These are phyloP conservation scores for Marasmius tenuissimus DNA, from an alignment of 1,284 basidiomycete species.

Conservation along the genomic window DNA sequence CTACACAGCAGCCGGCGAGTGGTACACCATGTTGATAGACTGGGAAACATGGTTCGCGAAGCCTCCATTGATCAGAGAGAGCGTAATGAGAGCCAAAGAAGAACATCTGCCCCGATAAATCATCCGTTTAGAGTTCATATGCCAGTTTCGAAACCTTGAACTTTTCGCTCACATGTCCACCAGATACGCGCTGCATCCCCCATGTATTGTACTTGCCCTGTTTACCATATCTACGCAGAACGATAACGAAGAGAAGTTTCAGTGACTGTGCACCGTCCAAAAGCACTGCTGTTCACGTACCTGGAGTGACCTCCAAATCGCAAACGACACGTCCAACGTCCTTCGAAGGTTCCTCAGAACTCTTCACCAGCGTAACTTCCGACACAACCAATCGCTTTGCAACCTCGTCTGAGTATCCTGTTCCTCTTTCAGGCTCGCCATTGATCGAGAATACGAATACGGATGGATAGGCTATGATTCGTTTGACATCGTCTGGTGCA, in stretches of 20 bases:
- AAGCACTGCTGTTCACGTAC: constrained; percentile 24
- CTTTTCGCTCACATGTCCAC: constrained; percentile 43
- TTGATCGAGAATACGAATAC: background rate
- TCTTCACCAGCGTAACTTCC: constrained; percentile 39
- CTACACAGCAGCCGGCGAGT: constrained; percentile 35
- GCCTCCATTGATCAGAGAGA: constrained; percentile 23
- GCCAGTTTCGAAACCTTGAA: background rate
- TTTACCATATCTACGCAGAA: constrained; percentile 47
- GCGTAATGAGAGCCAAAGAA: constrained; percentile 26
- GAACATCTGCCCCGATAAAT: constrained; percentile 27
- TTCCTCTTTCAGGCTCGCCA: background rate
- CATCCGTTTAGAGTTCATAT: background rate
- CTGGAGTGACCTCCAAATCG: constrained; percentile 45
- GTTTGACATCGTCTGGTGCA: constrained; percentile 5
- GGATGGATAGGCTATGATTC: background rate
- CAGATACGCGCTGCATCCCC: constrained; percentile 45
- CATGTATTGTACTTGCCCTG: constrained; percentile 37
- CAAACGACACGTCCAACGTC: constrained; percentile 36
- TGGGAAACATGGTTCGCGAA: constrained; percentile 36
- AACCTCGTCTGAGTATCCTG: constrained; percentile 1
- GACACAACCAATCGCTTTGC: constrained; percentile 25
- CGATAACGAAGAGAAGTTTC: background rate
- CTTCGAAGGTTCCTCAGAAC: constrained; percentile 34
- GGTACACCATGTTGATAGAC: constrained; percentile 38
- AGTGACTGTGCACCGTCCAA: background rate